Base-by-base conservation (phyloP, 805 yeast species). In the Yamadazyma sp. region DNA sequence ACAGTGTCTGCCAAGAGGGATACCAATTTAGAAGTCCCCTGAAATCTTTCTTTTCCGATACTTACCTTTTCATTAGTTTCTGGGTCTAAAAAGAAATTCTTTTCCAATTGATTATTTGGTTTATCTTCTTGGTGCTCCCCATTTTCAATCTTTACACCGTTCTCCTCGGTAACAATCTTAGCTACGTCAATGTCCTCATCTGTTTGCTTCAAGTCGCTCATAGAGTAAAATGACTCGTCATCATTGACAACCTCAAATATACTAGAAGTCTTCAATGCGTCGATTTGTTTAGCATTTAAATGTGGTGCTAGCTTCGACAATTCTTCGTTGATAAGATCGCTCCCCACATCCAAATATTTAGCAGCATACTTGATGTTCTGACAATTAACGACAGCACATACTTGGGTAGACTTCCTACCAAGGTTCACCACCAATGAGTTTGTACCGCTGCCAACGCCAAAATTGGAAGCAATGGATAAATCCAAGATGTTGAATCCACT, bases 41-140 rank as follows among this genome's bases (percentile, higher is more conserved):
- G 82, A 60, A 91, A 91, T 50, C 98, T 72, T 64, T 89, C 95
- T 43, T 81, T 84, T 2, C 98, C 98, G n/a, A 91, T 78, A 6
- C 67, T 66, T n/a, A 84, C 55, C 38, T 64, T 64, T 33, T 73
- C 65, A 3, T 86, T 84, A 3, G 65, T 50, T n/a, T 52, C 52
- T 7, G 72, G 59, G 59, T 85, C 95, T 20, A 67, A 55, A 54
- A 90, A 91, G 5, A 70, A 57, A 58, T 89, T 90, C n/a, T 65
- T 72, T 50, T 84, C 91, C 41, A 82, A 58, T 53, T 87, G 91
- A 25, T 75, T 68, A 61, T 91, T 90, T 22, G 75, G 69, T 44
- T 55, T 42, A 51, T 62, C 65, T 10, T 55, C 56, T 53, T 64
- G 35, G 17, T n/a, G 23, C 11, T 14, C 35, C 3, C 28, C 29